Conservation (phyloP, 805 yeast species). For the Candida endomychidarum region DNA sequence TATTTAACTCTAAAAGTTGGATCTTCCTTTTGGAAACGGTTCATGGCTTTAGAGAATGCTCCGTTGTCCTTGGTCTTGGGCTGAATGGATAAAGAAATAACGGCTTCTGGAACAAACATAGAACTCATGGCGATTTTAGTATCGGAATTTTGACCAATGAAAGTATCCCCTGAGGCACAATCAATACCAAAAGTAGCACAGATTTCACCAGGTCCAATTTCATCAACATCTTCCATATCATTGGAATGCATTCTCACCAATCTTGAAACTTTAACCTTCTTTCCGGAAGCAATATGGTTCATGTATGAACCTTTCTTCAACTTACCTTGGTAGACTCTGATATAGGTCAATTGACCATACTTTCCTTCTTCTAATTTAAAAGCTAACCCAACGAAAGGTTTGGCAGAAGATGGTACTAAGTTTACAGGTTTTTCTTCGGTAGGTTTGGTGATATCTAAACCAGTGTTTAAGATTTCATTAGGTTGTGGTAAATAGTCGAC, state of each 20-base stretch:
- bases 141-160: constrained; percentile 70
- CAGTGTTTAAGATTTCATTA: constrained; percentile 86
- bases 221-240: constrained; percentile 97
- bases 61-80: constrained; percentile 85
- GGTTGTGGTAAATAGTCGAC: constrained; percentile 96
- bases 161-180: constrained; percentile 98
- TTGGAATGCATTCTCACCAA: constrained; percentile 98
- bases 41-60: constrained; percentile 94
- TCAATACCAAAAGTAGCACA: constrained; percentile 99
- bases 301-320: constrained; percentile 88
- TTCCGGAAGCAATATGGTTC: constrained; percentile 87
- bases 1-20: constrained; percentile 94
- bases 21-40: constrained; percentile 97
- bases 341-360: constrained; percentile 95
- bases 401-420: constrained; percentile 66
- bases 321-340: constrained; percentile 96
- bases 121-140: constrained; percentile 88
- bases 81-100: constrained; percentile 84
- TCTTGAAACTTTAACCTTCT: constrained; percentile 88
- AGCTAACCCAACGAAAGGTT: constrained; percentile 95
- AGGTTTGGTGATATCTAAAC: constrained; percentile 63
- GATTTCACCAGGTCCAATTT: constrained; percentile 96
- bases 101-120: constrained; percentile 99
- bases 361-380: constrained; percentile 98
- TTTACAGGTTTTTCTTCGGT: constrained; percentile 65